Base-by-base conservation (phyloP, 2,329 filamentous ascomycete species). In the Albophoma yamanashiensis region DNA sequence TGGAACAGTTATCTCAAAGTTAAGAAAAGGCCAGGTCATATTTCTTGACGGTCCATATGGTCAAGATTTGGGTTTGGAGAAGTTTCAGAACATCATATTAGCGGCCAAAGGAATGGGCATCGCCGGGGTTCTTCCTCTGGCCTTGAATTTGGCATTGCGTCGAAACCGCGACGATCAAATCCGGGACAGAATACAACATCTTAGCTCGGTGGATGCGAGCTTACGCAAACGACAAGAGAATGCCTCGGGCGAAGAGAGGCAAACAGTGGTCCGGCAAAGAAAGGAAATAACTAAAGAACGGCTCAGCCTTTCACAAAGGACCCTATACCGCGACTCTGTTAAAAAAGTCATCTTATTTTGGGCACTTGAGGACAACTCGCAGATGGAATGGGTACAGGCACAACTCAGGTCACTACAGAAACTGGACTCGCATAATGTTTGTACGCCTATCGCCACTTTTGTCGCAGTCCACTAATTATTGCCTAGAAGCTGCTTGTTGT, bases 91-190 rank as follows among this genome's bases (percentile, higher is more conserved):
- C 34, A 45, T 60, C 15, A 25, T 62, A 42, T 53, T 62, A 12
- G 53, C 53, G 36, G 61, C 61, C 14, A 62, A 60, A 38, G 59
- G 59, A n/a, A 57, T 62, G 9, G 56, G 61, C 1, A 62, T 62
- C 7, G 22, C 31, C 15, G 59, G 55, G 12, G 56, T 52, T 17
- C 42, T 62, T 9, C 61, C 56, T 27, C 22, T 62, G 8, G 57
- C 57, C 2, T 43, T 60, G 3, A 15, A 43, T 27, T 36, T 62
- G 3, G 50, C 50, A 20, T n/a, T 40, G 31, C 56, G 61, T 47
- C 42, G 43, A 40, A 40, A 62, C 12, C 22, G 60, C 22, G 22
- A 62, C 17, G 11, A 62, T 31, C 2, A 15, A 12, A 36, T 59
- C 43, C 45, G n/a, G 14, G 36, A 57, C 22, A 59, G 55, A 12